Base-by-base conservation (phyloP, 345 rosid species). In the Acer negundo region DNA sequence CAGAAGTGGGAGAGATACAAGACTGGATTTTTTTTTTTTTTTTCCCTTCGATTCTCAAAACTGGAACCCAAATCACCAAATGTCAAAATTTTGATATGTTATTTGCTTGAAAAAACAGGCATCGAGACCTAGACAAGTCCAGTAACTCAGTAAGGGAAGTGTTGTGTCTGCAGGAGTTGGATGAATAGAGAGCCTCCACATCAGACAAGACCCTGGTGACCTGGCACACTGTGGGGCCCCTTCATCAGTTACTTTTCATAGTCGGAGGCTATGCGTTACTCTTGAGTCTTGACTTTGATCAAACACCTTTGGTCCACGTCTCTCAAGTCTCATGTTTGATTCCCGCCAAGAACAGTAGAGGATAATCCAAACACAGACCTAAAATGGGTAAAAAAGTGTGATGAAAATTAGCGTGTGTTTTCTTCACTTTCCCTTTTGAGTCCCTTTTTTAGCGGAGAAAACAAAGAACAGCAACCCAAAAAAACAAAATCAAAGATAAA, bases 261-360 rank as follows among this genome's bases (percentile, higher is more conserved):
- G 20, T 23, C 58, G 22, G 59, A 69, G 2, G 26, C 38, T 13
- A 2, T 46, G 38, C 56, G 5, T 19, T 67, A 44, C 15, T 40
- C 24, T n/a, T 76, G n/a, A 44, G 3, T 40, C 24, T n/a, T 76
- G n/a, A 47, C 5, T 42, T 53, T 35, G 71, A n/a, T 44, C 31
- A 38, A 70, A 53, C 68, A 16, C 10, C 19, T 47, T 31, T 77
- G 63, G 65, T 15, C 46, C 26, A 70, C 40, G 4, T 10, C 46
- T 19, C 8, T 63, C 75, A 7, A 7, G 10, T 44, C 58, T 66
- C 68, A 9, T 38, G 15, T 51, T 53, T 67, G 53, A 35, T 64
- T 79, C 75, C 82, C 78, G 78, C 68, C 79, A n/a, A 61, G n/a
- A 76, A 56, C 63, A 71, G 73, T 66, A 11, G 40, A 15, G 26